phyloP scores from a whole-genome alignment of 2,329 filamentous ascomycete species.

The Cladosporium sp. region DNA sequence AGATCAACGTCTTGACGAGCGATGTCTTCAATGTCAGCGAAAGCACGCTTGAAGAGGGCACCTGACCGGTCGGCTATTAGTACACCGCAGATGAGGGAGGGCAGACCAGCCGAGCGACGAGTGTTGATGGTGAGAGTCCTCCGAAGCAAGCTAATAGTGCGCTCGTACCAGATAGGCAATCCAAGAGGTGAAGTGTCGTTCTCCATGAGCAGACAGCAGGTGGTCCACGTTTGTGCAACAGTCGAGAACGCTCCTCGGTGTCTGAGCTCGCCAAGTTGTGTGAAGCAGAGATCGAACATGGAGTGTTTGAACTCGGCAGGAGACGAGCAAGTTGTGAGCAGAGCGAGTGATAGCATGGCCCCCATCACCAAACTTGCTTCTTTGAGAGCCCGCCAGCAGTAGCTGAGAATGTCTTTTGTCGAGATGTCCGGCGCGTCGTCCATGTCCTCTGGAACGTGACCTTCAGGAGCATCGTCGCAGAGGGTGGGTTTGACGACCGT shows the following conservation, averaged over 20 bases:
- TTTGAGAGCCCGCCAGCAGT: constrained; percentile 91
- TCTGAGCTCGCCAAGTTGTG: constrained; percentile 74
- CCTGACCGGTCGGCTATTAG: constrained; percentile 60
- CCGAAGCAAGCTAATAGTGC: constrained; percentile 24
- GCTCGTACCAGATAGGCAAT: constrained; percentile 64
- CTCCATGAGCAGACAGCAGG: constrained; percentile 57
- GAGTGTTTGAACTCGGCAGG: constrained; percentile 4
- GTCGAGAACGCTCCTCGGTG: constrained; percentile 93
- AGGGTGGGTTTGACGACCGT: constrained; percentile 68
- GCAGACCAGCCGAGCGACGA: constrained; percentile 84
- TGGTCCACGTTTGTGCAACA: constrained; percentile 80
- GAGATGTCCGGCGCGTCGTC: constrained; percentile 67
- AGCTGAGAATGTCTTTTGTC: constrained; percentile 87
- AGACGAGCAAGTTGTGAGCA: not conserved
- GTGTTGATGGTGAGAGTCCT: constrained; percentile 64
- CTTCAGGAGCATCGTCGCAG: constrained; percentile 92
- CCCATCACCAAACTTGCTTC: constrained; percentile 68
- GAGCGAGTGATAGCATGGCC: constrained; percentile 4
- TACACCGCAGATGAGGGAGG: constrained; percentile 78
- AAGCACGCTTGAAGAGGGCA: constrained; percentile 59
- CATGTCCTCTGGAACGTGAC: constrained; percentile 73
- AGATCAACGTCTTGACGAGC: constrained; percentile 36
- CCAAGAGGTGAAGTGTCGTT: constrained; percentile 42
- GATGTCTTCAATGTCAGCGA: constrained; percentile 59
- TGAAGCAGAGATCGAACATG: constrained; percentile 62